Percentiles rank a stretch among this genome's conserved stretches.
Conservation (phyloP, 2,329 filamentous ascomycete genomes). For the Zopfia rhizophila region DNA sequence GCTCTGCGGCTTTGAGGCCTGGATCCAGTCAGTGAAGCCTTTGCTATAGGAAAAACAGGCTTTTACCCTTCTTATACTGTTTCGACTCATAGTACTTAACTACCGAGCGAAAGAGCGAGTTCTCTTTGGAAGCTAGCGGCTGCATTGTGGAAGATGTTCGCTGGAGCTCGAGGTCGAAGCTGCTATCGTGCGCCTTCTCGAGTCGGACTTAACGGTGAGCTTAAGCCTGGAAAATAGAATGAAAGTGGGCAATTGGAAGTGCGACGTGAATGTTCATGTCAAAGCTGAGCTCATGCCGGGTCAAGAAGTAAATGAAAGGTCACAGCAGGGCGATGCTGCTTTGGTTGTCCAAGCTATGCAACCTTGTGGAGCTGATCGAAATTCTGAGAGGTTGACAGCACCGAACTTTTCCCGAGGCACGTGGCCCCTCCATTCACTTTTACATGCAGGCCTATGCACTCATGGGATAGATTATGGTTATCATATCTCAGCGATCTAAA, state of each 20-base stretch:
- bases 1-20: constrained; percentile 94
- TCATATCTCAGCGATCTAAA: no score
- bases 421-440: constrained; percentile 16
- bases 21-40: constrained; percentile 33
- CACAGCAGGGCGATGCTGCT: constrained; percentile 2
- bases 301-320: constrained; percentile 3
- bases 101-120: constrained; percentile 91
- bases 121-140: constrained; percentile 85
- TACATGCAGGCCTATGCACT: no score
- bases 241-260: background rate
- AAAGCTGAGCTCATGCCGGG: constrained; percentile 13
- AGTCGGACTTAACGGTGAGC: constrained; percentile 21
- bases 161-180: constrained; percentile 15
- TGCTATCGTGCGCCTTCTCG: constrained; percentile 19
- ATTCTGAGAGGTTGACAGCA: constrained; percentile 41
- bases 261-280: constrained; percentile 2
- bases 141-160: constrained; percentile 66
- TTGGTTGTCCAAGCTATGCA: constrained; percentile 23
- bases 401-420: constrained; percentile 29
- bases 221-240: constrained; percentile 13
- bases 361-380: constrained; percentile 43
- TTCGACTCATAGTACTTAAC: constrained; percentile 98
- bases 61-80: constrained; percentile 87
- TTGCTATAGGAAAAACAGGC: constrained; percentile 18
- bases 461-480: no score